phyloP scores from a whole-genome alignment of 1,284 basidiomycete genomes.

The Athelia sp. region DNA sequence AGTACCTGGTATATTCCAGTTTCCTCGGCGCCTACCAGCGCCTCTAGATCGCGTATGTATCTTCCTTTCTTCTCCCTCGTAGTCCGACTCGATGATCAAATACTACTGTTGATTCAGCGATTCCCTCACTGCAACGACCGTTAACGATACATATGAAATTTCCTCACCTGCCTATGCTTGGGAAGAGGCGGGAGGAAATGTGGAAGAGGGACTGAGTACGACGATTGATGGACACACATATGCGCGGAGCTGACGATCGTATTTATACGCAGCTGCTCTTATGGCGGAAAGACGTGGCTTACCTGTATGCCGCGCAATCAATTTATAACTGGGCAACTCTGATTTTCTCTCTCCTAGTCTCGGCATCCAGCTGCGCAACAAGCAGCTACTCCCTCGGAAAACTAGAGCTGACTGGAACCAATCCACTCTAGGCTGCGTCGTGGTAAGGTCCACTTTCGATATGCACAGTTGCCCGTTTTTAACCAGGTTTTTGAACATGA shows the following conservation, averaged over 20 bases:
- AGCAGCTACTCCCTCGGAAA: conserved; percentile 1
- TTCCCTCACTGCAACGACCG: neutral
- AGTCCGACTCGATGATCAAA: neutral
- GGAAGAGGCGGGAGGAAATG: neutral
- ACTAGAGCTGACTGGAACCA: neutral
- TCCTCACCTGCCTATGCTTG: neutral
- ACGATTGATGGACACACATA: neutral
- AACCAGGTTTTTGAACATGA: neutral
- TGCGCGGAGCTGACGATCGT: neutral
- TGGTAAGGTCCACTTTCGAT: neutral
- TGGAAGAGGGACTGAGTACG: neutral
- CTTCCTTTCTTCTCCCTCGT: neutral
- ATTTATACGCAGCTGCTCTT: neutral
- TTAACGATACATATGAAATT: neutral
- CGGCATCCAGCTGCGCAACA: neutral
- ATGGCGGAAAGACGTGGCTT: neutral
- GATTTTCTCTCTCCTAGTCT: neutral
- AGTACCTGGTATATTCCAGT: neutral
- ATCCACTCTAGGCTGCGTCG: neutral
- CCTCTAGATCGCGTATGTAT: neutral
- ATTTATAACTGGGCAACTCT: too few relatives aligned
- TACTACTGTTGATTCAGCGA: neutral
- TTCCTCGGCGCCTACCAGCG: neutral
- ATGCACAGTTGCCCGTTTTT: neutral
- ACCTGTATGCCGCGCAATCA: neutral